Percentiles rank a stretch among this genome's conserved stretches.
These are phyloP conservation scores for Saturnispora bothae DNA, from an alignment of 805 yeast genomes.

Conservation along the genomic window DNA sequence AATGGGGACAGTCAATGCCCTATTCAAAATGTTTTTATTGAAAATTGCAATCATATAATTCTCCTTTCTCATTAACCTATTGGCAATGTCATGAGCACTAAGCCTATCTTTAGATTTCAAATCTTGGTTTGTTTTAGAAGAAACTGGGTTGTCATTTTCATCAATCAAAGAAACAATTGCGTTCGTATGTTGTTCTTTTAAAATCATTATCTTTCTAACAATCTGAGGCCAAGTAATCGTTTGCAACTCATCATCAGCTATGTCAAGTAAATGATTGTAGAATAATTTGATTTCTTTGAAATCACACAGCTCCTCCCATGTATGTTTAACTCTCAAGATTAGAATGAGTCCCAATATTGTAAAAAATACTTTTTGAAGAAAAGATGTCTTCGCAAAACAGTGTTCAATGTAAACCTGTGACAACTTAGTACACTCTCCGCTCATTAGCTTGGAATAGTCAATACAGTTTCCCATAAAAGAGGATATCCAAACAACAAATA, in stretches of 20 bases:
- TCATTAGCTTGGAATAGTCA: constrained; percentile 36
- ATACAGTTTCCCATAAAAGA: constrained; percentile 77
- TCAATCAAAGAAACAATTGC: constrained; percentile 43
- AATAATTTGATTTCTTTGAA: constrained; percentile 68
- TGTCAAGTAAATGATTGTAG: constrained; percentile 58
- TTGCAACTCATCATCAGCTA: constrained; percentile 75
- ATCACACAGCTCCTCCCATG: constrained; percentile 53
- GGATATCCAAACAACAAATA: constrained; percentile 71
- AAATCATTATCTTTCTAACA: constrained; percentile 59
- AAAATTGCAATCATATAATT: constrained; percentile 86
- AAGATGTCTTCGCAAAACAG: constrained; percentile 39
- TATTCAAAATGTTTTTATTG: constrained; percentile 64
- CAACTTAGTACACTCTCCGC: constrained; percentile 26
- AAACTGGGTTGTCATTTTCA: constrained; percentile 10
- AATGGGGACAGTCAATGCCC: constrained; percentile 39
- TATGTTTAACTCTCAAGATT: constrained; percentile 40
- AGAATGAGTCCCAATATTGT: constrained; percentile 52
- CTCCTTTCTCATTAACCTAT: constrained; percentile 90
- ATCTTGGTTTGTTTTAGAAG: constrained; percentile 32
- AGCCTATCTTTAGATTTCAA: constrained; percentile 62
- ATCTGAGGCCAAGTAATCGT: constrained; percentile 90
- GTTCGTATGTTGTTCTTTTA: constrained; percentile 79
- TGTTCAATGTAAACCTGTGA: constrained; percentile 34
- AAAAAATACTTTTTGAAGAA: constrained; percentile 45
- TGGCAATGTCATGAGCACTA: constrained; percentile 91